Evolutionary conservation across 2,329 filamentous ascomycete species (phyloP).

Genomic region (Colletotrichum shisoi): DNA sequence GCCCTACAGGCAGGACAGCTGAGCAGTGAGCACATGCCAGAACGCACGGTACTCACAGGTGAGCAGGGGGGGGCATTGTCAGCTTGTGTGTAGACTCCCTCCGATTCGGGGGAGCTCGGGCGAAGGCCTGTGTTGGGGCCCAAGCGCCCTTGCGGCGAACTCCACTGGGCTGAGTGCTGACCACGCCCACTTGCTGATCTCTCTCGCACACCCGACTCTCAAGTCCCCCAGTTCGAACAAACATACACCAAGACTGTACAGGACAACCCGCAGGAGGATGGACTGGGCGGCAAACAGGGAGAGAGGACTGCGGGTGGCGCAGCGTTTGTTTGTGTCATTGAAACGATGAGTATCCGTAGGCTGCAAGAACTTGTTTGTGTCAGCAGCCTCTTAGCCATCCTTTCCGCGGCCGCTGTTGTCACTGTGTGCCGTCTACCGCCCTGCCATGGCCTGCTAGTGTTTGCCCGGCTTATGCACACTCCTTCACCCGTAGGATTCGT

Average conservation of each 20-base stretch:
- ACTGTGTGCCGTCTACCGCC: not conserved
- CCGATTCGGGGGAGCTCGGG: conserved; percentile 13
- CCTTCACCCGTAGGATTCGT: conserved; percentile 17
- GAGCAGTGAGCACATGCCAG: no score
- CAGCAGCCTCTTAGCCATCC: conserved; percentile 24
- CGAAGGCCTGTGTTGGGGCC: conserved; percentile 26
- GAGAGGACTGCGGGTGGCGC: conserved; percentile 6
- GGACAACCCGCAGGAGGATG: conserved; percentile 5
- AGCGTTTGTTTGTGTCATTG: conserved; percentile 6
- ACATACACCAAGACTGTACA: conserved; percentile 18
- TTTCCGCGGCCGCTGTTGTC: not conserved
- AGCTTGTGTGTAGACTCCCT: no score
- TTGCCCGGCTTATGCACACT: not conserved
- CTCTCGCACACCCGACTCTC: not conserved
- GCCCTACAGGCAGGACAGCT: no score
- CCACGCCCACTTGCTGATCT: conserved; percentile 3
- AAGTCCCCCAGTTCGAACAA: conserved; percentile 15
- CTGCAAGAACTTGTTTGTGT: conserved; percentile 20
- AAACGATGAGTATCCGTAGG: conserved; percentile 1
- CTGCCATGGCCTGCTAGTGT: not conserved
- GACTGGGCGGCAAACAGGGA: conserved; percentile 4
- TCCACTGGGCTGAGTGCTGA: not conserved
- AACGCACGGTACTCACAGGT: no score
- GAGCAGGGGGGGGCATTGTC: no score
- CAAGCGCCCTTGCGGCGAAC: conserved; percentile 18